Evolutionary conservation across 257 asterid species (phyloP), one percentile per base, ranked within the genome.

Genomic region (Scutellaria barbata): DNA sequence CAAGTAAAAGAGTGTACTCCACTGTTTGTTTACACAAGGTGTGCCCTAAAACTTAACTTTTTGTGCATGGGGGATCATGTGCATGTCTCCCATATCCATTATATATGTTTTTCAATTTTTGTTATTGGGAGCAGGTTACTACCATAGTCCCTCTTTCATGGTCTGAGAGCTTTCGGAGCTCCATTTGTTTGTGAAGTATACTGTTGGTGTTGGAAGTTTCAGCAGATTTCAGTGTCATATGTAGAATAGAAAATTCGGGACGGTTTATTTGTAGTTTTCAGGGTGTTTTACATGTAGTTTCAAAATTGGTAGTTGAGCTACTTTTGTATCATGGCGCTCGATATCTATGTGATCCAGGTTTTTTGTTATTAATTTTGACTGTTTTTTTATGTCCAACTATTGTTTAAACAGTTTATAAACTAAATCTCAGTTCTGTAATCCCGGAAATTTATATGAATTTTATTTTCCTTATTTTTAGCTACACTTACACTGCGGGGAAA

Each of bases 291-390:
- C 63, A 7, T 64, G 68, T 76, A 76, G 77, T 64, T 61, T 56
- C 61, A 12, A 51, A 51, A 52, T 73, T 54, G 40, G 51, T 69
- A 69, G 74, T 56, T 14, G 39, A 52, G 65, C 65, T 55, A 39
- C 67, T 74, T 56, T 63, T 81, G 79, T 71, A 81, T 48, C 69
- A 72, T 47, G 68, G 73, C 70, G 41, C 65, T 71, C 14, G 72
- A 11, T 74, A 60, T 70, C 56, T 59, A 22, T 68, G 68, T 54
- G 13, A 45, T 65, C 46, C 52, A 68, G 71, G 62, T 56, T 43
- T 37, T 39, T 57, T 51, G 22, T 69, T 42, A 25, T 30, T 39
- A 13, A n/a, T 16, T 54, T 33, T 37, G 42, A 55, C 30, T 63
- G 75, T 69, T 63, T 66, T 22, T 58, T 56, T 33, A 68, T 62